Base-by-base conservation (phyloP, 257 asterid genomes). In the Agastache rugosa region DNA sequence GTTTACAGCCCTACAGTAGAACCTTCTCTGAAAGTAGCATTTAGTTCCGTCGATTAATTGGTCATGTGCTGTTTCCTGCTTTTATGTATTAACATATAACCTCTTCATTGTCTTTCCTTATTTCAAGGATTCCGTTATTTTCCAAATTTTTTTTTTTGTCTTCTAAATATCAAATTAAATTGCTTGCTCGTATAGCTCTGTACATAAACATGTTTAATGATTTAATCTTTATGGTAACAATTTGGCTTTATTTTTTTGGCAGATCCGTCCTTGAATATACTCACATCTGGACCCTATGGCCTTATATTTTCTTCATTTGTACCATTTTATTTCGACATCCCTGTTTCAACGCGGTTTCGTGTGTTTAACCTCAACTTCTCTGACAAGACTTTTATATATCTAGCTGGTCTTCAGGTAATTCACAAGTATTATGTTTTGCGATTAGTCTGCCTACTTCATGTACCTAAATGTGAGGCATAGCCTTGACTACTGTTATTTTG, bases 381-480 rank as follows among this genome's bases (percentile, higher is more conserved):
- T 6, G 98, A 95, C 92, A 95, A 95, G 92, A 81, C 95, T 25
- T 92, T 95, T 66, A 93, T 95, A 63, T 95, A 95, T 83, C 86
- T 91, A 78, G 99, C 99, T 56, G 99, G 99, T 77, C 92, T 95
- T 79, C 99, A 95, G 97, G 99, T 95, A 85, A 75, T 58, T 39
- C 63, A 62, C 58, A 9, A 39, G 67, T 34, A 11, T 44, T 64
- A 15, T 53, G 41, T 65, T 16, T 56, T 70, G 53, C 47, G 42
- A 17, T 61, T 70, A 39, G 29, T 44, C 53, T 60, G 11, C 63
- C 12, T n/a, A 23, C 66, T 42, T 34, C n/a, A n/a, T n/a, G n/a
- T n/a, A n/a, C n/a, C n/a, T n/a, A n/a, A 62, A 35, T 44, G 29
- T 68, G 27, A 19, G 76, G 56, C 53, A 51, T 29, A 17, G 56